Percentiles rank a stretch among this genome's conserved stretches.
phyloP scores from a whole-genome alignment of 306 rosid species.

The Lathyrus oleraceus region DNA sequence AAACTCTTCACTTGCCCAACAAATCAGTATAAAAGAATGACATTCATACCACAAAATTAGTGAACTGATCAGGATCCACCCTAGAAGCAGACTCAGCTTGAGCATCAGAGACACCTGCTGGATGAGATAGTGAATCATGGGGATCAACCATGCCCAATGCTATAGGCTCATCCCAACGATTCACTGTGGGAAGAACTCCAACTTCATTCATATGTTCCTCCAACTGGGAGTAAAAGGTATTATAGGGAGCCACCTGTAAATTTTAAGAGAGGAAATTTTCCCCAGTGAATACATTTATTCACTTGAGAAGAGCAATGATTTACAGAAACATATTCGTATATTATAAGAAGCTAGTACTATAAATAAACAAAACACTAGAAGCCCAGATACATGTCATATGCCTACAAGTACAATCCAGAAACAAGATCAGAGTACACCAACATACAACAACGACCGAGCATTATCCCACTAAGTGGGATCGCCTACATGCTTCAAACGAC shows the following conservation, averaged over 20 bases:
- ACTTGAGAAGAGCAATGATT: conserved; percentile 10
- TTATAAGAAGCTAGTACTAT: conserved; percentile 17
- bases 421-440: conserved; percentile 22
- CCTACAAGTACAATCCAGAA: conserved; percentile 2
- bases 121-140: conserved; percentile 98
- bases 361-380: conserved; percentile 1
- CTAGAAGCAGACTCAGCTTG: conserved; percentile 83
- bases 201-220: conserved; percentile 89
- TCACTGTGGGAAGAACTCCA: conserved; percentile 72
- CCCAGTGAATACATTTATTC: conserved; percentile 19
- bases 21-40: conserved; percentile 14
- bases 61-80: conserved; percentile 86
- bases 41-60: conserved; percentile 73
- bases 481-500: no score
- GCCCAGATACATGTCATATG: neutral
- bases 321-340: conserved; percentile 11
- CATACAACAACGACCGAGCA: neutral
- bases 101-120: conserved; percentile 94
- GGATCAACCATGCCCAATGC: conserved; percentile 91
- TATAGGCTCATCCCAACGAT: conserved; percentile 85
- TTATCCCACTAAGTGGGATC: no score
- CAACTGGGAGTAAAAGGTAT: conserved; percentile 81
- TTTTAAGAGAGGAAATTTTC: conserved; percentile 9
- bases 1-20: conserved; percentile 4
- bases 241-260: conserved; percentile 94